Evolutionary conservation across 495 filamentous ascomycete species (phyloP).

Genomic region (Daldinia caldariorum): DNA sequence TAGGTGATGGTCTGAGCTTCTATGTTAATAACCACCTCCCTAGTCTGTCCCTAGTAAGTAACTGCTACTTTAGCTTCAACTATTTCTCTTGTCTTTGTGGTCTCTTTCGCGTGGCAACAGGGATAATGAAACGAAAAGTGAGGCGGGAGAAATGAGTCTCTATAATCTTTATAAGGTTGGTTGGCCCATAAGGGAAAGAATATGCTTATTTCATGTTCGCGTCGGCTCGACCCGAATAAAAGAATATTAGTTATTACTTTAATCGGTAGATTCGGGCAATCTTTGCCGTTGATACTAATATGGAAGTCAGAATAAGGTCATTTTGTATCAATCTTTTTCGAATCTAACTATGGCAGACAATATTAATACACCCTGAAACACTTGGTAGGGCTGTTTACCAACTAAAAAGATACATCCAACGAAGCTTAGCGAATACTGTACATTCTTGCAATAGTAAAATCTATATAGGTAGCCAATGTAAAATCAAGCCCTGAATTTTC

Average conservation of each 20-base stretch:
- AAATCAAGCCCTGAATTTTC: not conserved
- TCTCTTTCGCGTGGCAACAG: constrained; percentile 33
- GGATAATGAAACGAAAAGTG: constrained; percentile 45
- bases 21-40: no score
- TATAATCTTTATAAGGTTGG: constrained; percentile 5
- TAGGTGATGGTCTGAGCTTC: constrained; percentile 41
- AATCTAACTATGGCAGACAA: constrained; percentile 20
- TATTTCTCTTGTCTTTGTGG: constrained; percentile 8
- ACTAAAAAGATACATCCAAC: constrained; percentile 19
- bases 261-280: not conserved
- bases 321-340: constrained; percentile 24
- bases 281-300: constrained; percentile 2
- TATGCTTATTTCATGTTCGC: constrained; percentile 7
- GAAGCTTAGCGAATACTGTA: constrained; percentile 14
- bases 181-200: not conserved
- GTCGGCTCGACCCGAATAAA: constrained; percentile 1
- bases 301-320: not conserved
- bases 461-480: constrained; percentile 9
- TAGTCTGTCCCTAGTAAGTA: constrained; percentile 10
- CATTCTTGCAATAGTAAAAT: constrained; percentile 12
- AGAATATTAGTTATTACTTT: not conserved
- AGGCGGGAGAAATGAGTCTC: constrained; percentile 40
- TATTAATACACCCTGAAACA: constrained; percentile 20
- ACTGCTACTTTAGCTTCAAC: constrained; percentile 7
- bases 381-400: constrained; percentile 1